These are phyloP conservation scores for Microcos paniculata DNA, from an alignment of 345 rosid genomes.

Conservation along the genomic window DNA sequence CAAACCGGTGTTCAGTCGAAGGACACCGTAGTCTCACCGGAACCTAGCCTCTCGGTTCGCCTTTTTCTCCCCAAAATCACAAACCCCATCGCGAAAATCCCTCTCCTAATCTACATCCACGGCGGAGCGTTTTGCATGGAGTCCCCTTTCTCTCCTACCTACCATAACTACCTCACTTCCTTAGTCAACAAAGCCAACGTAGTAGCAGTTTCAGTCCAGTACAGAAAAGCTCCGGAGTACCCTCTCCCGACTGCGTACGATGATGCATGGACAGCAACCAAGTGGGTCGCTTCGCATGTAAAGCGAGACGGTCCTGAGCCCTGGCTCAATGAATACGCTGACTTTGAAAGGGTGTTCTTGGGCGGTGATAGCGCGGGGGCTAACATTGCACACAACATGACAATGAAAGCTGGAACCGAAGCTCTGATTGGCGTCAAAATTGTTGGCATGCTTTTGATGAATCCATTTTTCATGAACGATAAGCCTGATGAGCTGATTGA, in stretches of 20 bases:
- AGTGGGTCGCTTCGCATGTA: constrained; percentile 49
- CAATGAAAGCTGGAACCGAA: constrained; percentile 22
- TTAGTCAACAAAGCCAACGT: constrained; percentile 32
- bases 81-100: constrained; percentile 26
- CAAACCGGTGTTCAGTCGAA: constrained; percentile 1
- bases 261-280: constrained; percentile 51
- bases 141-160: constrained; percentile 39
- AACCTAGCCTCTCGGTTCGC: neutral
- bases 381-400: constrained; percentile 27
- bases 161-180: constrained; percentile 29
- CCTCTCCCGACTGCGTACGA: constrained; percentile 53
- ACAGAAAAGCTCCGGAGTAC: constrained; percentile 63
- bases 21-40: neutral
- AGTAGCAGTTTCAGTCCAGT: constrained; percentile 48
- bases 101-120: constrained; percentile 51
- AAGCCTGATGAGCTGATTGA: constrained; percentile 29
- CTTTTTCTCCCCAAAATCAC: neutral
- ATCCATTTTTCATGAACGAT: constrained; percentile 39
- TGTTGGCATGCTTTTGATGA: constrained; percentile 25
- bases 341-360: constrained; percentile 39
- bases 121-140: constrained; percentile 53
- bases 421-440: constrained; percentile 25
- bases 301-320: constrained; percentile 38
- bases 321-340: constrained; percentile 47
- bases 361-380: constrained; percentile 73